Conservation (phyloP, 1,284 basidiomycete genomes). For the Apiotrichum veenhuisii region DNA sequence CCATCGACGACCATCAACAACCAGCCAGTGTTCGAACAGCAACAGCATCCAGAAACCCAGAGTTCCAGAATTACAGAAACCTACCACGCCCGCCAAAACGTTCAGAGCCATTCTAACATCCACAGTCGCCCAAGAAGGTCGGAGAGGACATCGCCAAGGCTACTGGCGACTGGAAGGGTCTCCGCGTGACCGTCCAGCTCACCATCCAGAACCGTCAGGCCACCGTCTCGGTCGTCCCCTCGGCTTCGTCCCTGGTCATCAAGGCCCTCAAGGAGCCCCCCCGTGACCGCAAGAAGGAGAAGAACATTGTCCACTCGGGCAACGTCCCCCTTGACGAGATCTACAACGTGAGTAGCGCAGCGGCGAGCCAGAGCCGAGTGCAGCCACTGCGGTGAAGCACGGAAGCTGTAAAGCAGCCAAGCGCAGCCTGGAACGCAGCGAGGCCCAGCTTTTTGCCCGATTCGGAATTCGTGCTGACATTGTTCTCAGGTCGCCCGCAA, state of each 20-base stretch:
- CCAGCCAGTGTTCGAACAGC: too few species aligned
- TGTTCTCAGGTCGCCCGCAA: conserved; percentile 60
- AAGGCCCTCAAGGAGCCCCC: conserved; percentile 98
- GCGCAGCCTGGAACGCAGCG: too few species aligned
- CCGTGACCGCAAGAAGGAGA: conserved; percentile 99
- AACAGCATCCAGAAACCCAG: background rate
- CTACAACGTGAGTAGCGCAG: conserved; percentile 60
- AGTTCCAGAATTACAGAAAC: background rate
- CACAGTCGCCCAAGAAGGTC: conserved; percentile 98
- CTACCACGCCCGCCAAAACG: too few species aligned
- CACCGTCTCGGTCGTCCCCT: conserved; percentile 92
- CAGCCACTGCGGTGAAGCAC: too few species aligned
- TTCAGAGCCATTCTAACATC: background rate
- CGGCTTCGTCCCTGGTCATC: conserved; percentile 97
- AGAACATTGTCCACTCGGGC: conserved; percentile 98
- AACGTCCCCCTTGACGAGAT: conserved; percentile 96
- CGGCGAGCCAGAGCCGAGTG: too few species aligned
- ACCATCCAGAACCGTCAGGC: conserved; percentile 99
- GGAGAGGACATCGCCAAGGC: conserved; percentile 99
- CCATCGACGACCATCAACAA: too few species aligned
- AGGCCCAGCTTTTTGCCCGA: too few species aligned
- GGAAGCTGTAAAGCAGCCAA: too few species aligned
- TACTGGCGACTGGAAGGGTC: conserved; percentile 98
- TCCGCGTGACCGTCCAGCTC: conserved; percentile 97
- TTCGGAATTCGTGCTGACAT: too few species aligned